Base-by-base conservation (phyloP, 2,329 filamentous ascomycete genomes). In the Talaromyces sp. region DNA sequence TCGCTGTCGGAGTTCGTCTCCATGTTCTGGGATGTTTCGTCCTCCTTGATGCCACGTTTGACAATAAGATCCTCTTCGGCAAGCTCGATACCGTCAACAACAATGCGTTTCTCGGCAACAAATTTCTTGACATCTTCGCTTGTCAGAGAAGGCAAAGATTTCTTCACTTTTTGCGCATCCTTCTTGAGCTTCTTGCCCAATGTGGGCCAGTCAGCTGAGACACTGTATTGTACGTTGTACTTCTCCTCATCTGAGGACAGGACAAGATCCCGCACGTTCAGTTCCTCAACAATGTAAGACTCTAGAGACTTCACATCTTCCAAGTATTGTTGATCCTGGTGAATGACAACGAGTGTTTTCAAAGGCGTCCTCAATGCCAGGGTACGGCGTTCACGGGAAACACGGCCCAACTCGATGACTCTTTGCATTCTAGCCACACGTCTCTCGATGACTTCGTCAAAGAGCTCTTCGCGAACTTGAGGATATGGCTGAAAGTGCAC, bases 181-280 rank as follows among this genome's bases (percentile, higher is more conserved):
- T 97, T 97, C 85, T 96, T 96, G 71, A 98, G 85, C 82, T 98
- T 98, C 86, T 97, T 97, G 69, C 95, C 95, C 16, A 99, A 85
- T 2, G 91, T 90, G 14, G 95, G 93, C 90, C 95, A 97, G 78
- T 99, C 95, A 8, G 93, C 93, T 45, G 86, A 87, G 16, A 94
- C 92, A 67, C 90, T 92, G 80, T 97, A 96, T 74, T 95, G 89
- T 54, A 99, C 93, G 63, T 93, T 91, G 81, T 97, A 97, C 76
- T 90, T 91, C 63, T 87, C 89, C 80, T 98, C 95, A 69, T 98
- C 93, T 8, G 87, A 89, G 2, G 92, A 92, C 62, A 97, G 84
- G 11, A 97, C 83, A 33, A 98, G 82, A 68, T 97, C 91, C 68
- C 90, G 88, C 58, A 99, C 85, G 74, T 98, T 99, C 60, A 98